Percentiles rank a stretch among this genome's conserved stretches.
These are phyloP conservation scores for Antarctomyces pellizariae DNA, from an alignment of 495 filamentous ascomycete species.

Conservation along the genomic window DNA sequence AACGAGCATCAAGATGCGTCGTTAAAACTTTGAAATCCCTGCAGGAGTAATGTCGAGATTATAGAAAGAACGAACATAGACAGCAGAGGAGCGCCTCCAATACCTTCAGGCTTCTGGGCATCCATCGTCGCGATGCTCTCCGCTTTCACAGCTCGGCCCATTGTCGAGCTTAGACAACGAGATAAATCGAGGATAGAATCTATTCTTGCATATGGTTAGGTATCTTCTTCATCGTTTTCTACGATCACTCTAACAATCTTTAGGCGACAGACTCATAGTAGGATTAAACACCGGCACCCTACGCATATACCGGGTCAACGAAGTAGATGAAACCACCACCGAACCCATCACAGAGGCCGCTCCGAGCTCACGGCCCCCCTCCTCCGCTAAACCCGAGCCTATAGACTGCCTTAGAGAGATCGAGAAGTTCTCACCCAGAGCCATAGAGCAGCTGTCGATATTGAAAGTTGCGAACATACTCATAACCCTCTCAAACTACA, in stretches of 20 bases:
- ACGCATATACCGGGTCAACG: constrained; percentile 77
- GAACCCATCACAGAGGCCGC: constrained; percentile 9
- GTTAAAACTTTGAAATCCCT: too few relatives aligned
- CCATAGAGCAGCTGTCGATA: constrained; percentile 78
- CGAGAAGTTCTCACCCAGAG: constrained; percentile 75
- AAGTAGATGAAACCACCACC: constrained; percentile 16
- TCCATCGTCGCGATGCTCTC: constrained; percentile 59
- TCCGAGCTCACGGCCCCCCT: constrained; percentile 9
- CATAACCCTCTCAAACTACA: constrained; percentile 69
- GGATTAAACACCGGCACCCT: constrained; percentile 77
- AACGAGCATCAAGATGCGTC: too few relatives aligned
- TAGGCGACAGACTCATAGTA: constrained; percentile 72
- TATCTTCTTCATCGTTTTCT: background rate
- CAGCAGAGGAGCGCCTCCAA: too few relatives aligned
- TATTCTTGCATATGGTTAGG: constrained; percentile 67
- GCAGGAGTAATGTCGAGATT: too few relatives aligned
- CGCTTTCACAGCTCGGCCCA: constrained; percentile 86
- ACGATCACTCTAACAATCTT: constrained; percentile 4
- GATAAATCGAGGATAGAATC: constrained; percentile 94
- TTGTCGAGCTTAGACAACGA: constrained; percentile 83
- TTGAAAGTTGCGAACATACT: constrained; percentile 86
- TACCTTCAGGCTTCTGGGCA: too few relatives aligned
- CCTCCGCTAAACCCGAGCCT: constrained; percentile 23
- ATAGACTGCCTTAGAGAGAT: constrained; percentile 73
- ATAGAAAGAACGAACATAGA: too few relatives aligned